Evolutionary conservation across 306 rosid genomes (phyloP), one percentile per base, ranked within the genome.

Genomic region (Gleditsia sinensis): DNA sequence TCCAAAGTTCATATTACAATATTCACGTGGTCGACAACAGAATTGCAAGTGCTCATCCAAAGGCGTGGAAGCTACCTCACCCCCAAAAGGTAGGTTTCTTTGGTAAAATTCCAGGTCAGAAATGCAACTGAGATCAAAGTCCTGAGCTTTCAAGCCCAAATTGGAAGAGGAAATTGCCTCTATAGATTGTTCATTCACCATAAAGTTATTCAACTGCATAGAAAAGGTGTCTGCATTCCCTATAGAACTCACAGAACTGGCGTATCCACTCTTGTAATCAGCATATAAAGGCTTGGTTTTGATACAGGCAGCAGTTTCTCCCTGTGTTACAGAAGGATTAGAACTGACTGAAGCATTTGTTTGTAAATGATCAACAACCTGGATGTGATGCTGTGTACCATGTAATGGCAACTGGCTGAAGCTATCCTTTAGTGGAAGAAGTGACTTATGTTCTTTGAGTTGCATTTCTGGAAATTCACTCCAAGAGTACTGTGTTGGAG

Each of bases 41-140:
- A 80, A 46, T 71, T 77, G 84, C 76, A 84, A 58, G 66, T 86
- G 89, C 55, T 86, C 87, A 9, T 88, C 93, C 81, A 85, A 77
- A 66, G 80, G 34, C 28, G 76, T 78, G 57, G 75, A 83, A 54
- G 82, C 76, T 37, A 78, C 75, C 58, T 81, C 88, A 55, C 74
- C 80, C 69, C 78, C 87, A 19, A 73, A 48, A 49, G 45, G 73
- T 37, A 69, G 58, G 83, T 66, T 80, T 39, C 64, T 73, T 57
- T 63, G 87, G 75, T 68, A 23, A 42, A 81, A 74, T 40, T 87
- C 95, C 16, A 78, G 48, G 75, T 85, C 91, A 69, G 87, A 53
- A 59, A 75, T 53, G 84, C 71, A 34, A 66, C 53, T 70, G 8
- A 58, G 55, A 74, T 78, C 64, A 57, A 76, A 77, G 59, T 76